phyloP scores from a whole-genome alignment of 2,329 filamentous ascomycete species.

The Cladosporium sp. region DNA sequence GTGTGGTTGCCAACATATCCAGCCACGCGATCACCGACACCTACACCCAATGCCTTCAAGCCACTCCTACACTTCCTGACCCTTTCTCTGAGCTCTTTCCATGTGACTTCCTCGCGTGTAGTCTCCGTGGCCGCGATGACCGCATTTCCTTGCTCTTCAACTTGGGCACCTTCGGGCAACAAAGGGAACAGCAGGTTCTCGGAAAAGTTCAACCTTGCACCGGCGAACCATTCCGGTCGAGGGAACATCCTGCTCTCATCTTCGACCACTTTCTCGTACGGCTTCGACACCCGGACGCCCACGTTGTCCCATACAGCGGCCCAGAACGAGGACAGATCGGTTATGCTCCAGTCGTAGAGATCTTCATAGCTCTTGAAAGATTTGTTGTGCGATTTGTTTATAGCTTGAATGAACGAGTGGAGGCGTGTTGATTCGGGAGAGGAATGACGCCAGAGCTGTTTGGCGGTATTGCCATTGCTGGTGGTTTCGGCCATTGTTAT shows the following conservation, averaged over 20 bases:
- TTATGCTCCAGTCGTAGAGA: slow-evolving; percentile 84
- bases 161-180: slow-evolving; percentile 39
- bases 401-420: slow-evolving; percentile 54
- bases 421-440: slow-evolving; percentile 47
- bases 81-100: slow-evolving; percentile 76
- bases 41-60: slow-evolving; percentile 67
- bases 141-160: slow-evolving; percentile 65
- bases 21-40: slow-evolving; percentile 62
- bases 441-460: slow-evolving; percentile 42
- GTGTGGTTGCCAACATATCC: slow-evolving; percentile 87
- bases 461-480: slow-evolving; percentile 4
- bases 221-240: slow-evolving; percentile 80
- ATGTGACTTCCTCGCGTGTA: slow-evolving; percentile 66
- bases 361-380: slow-evolving; percentile 67
- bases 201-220: slow-evolving; percentile 83
- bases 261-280: slow-evolving; percentile 68
- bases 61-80: slow-evolving; percentile 74
- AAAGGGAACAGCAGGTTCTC: slow-evolving; percentile 88
- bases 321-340: slow-evolving; percentile 78
- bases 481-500: slow-evolving; percentile 12
- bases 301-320: slow-evolving; percentile 81
- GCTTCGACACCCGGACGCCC: slow-evolving; percentile 68
- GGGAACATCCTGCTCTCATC: slow-evolving; percentile 73
- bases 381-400: slow-evolving; percentile 69
- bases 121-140: slow-evolving; percentile 82